phyloP scores from a whole-genome alignment of 192 early-diverging fungal genomes.

The Gonapodya sp. region DNA sequence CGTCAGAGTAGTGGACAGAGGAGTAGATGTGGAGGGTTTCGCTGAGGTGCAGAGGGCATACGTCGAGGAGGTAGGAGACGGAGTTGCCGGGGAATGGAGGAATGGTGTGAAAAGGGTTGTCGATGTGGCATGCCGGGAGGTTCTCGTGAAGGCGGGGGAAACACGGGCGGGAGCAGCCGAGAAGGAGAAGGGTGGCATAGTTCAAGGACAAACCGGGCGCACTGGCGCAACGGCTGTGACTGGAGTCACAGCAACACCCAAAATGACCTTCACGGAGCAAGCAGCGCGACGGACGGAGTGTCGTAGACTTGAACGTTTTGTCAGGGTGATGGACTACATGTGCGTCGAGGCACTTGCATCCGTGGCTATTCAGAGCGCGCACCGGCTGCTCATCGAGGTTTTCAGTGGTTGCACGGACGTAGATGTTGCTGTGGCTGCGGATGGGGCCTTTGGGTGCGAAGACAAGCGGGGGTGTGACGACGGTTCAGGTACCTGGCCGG shows the following conservation, averaged over 20 bases:
- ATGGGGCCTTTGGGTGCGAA: constrained; percentile 17
- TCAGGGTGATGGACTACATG: constrained; percentile 48
- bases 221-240: too few relatives aligned
- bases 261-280: constrained; percentile 48
- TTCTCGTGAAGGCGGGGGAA: background rate
- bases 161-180: background rate
- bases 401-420: constrained; percentile 35
- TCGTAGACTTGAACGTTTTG: constrained; percentile 41
- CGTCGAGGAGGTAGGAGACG: constrained; percentile 23
- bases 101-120: constrained; percentile 23
- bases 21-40: constrained; percentile 27
- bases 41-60: constrained; percentile 31
- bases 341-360: constrained; percentile 37
- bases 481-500: background rate
- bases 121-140: constrained; percentile 16
- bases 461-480: constrained; percentile 15
- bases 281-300: constrained; percentile 45
- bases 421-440: constrained; percentile 29
- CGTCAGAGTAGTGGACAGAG: background rate
- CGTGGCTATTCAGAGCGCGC: constrained; percentile 32
- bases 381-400: constrained; percentile 28
- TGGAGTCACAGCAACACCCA: background rate
- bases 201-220: too few relatives aligned
- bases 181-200: background rate
- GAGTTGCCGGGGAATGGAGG: constrained; percentile 31